Percentiles rank a stretch among this genome's conserved stretches.
Conservation (phyloP, 2,329 filamentous ascomycete genomes). For the Hansfordia pulvinata region DNA sequence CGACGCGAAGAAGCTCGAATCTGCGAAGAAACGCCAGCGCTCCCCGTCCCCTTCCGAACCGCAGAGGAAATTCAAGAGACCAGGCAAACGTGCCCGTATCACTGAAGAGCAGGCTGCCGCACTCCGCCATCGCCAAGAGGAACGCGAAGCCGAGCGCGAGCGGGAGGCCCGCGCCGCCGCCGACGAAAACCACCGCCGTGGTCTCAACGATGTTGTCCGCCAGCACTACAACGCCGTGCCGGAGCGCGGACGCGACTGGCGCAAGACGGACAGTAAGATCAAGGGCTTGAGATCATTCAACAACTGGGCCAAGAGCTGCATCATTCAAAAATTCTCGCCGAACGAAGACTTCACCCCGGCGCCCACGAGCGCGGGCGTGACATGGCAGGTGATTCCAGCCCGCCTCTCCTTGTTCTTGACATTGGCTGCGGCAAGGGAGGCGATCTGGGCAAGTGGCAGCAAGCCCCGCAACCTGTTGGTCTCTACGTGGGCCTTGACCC, state of each 20-base stretch:
- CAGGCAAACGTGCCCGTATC: slow-evolving; percentile 53
- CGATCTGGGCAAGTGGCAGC: slow-evolving; percentile 91
- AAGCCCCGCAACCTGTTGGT: slow-evolving; percentile 78
- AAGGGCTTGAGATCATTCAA: slow-evolving; percentile 91
- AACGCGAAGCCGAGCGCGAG: slow-evolving; percentile 42
- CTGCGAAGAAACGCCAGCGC: slow-evolving; percentile 42
- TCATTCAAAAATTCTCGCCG: slow-evolving; percentile 92
- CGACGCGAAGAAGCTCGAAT: slow-evolving; percentile 42
- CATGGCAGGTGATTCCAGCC: slow-evolving; percentile 25
- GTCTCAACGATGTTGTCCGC: slow-evolving; percentile 73
- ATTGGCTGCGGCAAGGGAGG: slow-evolving; percentile 96
- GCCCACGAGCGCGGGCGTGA: slow-evolving; percentile 36
- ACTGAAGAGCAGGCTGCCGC: slow-evolving; percentile 53
- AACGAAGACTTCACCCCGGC: slow-evolving; percentile 58
- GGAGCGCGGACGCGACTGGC: slow-evolving; percentile 86
- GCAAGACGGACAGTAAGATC: slow-evolving; percentile 86
- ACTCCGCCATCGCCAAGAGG: slow-evolving; percentile 47
- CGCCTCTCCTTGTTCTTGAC: slow-evolving; percentile 71
- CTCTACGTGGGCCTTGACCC: slow-evolving; percentile 92
- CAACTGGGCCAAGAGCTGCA: slow-evolving; percentile 96
- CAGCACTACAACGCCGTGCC: slow-evolving; percentile 96
- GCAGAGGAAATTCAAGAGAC: slow-evolving; percentile 55
- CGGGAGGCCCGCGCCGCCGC: slow-evolving; percentile 30
- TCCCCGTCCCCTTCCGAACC: slow-evolving; percentile 30
- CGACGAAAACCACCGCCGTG: slow-evolving; percentile 29